Evolutionary conservation across 78 protist species (phyloP).

Genomic region (Dictyostelium purpureum): DNA sequence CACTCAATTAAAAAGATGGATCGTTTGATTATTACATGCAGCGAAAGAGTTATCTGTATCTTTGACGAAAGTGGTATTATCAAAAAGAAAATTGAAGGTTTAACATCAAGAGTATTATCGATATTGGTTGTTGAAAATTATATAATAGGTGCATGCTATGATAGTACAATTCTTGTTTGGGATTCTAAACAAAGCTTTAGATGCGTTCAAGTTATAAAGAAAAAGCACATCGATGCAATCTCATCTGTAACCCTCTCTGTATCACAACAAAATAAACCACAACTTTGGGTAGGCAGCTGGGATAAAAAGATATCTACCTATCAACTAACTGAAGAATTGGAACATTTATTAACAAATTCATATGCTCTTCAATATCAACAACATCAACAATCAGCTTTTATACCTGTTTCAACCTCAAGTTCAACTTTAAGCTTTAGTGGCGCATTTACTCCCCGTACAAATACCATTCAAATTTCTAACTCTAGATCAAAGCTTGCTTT

Average conservation of each 20-base stretch:
- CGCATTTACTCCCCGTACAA: too few species aligned
- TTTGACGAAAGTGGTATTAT: slow-evolving; percentile 14
- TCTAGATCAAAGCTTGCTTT: too few species aligned
- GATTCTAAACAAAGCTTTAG: slow-evolving; percentile 30
- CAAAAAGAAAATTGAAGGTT: slow-evolving; percentile 23
- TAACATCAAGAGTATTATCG: background rate
- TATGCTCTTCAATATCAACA: background rate
- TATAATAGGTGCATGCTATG: slow-evolving; percentile 42
- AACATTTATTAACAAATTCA: background rate
- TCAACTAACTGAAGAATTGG: background rate
- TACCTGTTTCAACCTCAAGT: too few species aligned
- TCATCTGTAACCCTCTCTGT: background rate
- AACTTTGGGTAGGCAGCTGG: slow-evolving; percentile 47
- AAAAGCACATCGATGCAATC: slow-evolving; percentile 35
- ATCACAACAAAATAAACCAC: background rate
- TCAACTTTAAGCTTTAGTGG: too few species aligned
- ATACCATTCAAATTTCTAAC: too few species aligned
- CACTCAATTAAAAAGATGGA: slow-evolving; percentile 42
- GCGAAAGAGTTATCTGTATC: slow-evolving; percentile 35
- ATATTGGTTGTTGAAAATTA: background rate
- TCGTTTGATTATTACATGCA: slow-evolving; percentile 8
- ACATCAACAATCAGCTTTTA: too few species aligned
- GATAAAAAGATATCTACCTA: slow-evolving; percentile 47
- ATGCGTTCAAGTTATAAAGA: background rate
- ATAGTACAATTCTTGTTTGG: slow-evolving; percentile 18